Conservation (phyloP, 345 rosid genomes). For the Alliaria petiolata region DNA sequence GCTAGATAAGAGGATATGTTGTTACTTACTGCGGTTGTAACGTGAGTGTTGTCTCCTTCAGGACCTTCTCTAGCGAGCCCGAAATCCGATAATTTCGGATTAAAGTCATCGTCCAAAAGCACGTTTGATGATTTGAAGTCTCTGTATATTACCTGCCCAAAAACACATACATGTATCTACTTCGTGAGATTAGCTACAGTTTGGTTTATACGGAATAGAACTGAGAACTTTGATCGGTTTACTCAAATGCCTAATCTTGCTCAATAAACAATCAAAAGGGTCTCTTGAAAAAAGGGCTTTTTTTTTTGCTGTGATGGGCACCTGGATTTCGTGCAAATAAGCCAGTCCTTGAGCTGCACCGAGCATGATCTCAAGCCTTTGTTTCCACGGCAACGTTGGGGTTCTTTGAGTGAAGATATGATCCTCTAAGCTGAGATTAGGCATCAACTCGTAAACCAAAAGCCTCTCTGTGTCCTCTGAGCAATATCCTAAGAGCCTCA, state of each 20-base stretch:
- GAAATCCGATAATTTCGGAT: constrained; percentile 82
- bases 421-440: constrained; percentile 78
- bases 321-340: constrained; percentile 56
- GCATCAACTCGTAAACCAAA: constrained; percentile 78
- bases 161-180: background rate
- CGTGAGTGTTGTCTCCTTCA: constrained; percentile 65
- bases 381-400: constrained; percentile 58
- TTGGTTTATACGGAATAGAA: background rate
- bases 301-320: too few species aligned
- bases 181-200: background rate
- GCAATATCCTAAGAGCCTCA: constrained; percentile 84
- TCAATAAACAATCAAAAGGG: background rate
- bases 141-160: constrained; percentile 72
- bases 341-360: constrained; percentile 88
- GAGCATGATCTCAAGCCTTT: constrained; percentile 74
- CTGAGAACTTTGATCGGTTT: too few species aligned
- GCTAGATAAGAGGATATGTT: background rate
- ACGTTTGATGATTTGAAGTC: constrained; percentile 92
- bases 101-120: constrained; percentile 60
- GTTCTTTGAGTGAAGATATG: constrained; percentile 53
- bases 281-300: too few species aligned
- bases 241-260: background rate
- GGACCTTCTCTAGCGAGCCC: constrained; percentile 99
- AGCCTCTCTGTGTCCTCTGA: constrained; percentile 56
- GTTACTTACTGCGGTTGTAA: constrained; percentile 69